These are phyloP conservation scores for Diaporthe longicolla DNA, from an alignment of 2,329 filamentous ascomycete species.

Conservation along the genomic window DNA sequence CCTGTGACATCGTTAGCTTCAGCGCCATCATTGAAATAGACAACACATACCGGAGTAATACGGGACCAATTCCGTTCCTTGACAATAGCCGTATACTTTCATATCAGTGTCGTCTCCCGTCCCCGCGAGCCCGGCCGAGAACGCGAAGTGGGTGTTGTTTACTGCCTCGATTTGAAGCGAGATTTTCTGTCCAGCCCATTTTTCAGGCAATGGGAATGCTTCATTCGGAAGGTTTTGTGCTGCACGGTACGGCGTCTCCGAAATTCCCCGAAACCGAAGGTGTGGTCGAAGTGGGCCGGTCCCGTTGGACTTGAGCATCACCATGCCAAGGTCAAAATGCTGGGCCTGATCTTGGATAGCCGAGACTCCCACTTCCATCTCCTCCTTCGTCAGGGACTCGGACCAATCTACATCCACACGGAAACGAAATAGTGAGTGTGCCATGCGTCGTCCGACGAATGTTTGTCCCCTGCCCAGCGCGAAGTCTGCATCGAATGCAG, in stretches of 20 bases:
- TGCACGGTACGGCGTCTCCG: conserved; percentile 5
- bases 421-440: conserved; percentile 17
- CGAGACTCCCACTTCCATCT: conserved; percentile 5
- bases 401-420: conserved; percentile 5
- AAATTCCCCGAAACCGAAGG: conserved; percentile 7
- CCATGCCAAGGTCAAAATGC: conserved; percentile 12
- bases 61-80: not conserved
- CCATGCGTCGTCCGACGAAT: conserved; percentile 18
- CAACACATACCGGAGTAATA: conserved; percentile 5
- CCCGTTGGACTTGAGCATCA: not conserved
- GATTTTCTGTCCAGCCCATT: conserved; percentile 1
- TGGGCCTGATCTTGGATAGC: conserved; percentile 21
- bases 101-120: not conserved
- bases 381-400: not conserved
- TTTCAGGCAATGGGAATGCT: not conserved
- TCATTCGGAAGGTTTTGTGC: not conserved
- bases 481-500: conserved; percentile 15
- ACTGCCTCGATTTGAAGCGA: conserved; percentile 21
- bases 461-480: conserved; percentile 11
- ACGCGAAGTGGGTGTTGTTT: conserved; percentile 10
- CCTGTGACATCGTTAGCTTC: not conserved
- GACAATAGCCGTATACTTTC: not conserved
- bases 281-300: not conserved
- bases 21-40: not conserved
- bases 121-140: conserved; percentile 3